Evolutionary conservation across 371 early-diverging fungal genomes (phyloP).

Genomic region (Rhizopus delemar): DNA sequence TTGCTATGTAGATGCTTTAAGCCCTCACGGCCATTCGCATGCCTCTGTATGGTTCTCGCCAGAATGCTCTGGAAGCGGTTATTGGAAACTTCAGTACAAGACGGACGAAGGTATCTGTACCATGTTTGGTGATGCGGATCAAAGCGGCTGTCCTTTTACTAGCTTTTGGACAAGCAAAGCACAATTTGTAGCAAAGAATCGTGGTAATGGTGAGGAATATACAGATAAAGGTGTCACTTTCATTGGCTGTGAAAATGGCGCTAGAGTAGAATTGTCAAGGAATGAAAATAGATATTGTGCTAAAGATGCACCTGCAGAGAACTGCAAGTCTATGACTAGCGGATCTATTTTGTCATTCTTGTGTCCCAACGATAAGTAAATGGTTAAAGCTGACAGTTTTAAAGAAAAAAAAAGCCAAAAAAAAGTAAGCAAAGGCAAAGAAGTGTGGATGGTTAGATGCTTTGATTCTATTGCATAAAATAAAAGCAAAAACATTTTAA

Average conservation of each 20-base stretch:
- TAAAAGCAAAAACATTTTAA: too few species aligned
- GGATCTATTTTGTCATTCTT: neutral
- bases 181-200: neutral
- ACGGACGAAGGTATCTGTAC: neutral
- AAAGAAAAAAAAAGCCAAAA: too few species aligned
- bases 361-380: neutral
- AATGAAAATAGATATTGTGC: slow-evolving; percentile 1
- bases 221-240: slow-evolving; percentile 3
- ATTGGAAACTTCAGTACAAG: neutral
- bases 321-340: slow-evolving; percentile 2
- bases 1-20: neutral
- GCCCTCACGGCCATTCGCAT: neutral
- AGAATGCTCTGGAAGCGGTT: slow-evolving; percentile 1
- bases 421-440: too few species aligned
- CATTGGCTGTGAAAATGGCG: slow-evolving; percentile 1
- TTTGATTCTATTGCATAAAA: too few species aligned
- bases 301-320: neutral
- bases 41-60: neutral
- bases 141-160: slow-evolving; percentile 4
- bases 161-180: neutral
- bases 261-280: neutral
- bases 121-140: slow-evolving; percentile 1
- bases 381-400: too few species aligned
- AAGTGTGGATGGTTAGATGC: too few species aligned
- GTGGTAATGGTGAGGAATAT: neutral